Conservation (phyloP, 2,329 filamentous ascomycete species). For the Fusarium sp. region DNA sequence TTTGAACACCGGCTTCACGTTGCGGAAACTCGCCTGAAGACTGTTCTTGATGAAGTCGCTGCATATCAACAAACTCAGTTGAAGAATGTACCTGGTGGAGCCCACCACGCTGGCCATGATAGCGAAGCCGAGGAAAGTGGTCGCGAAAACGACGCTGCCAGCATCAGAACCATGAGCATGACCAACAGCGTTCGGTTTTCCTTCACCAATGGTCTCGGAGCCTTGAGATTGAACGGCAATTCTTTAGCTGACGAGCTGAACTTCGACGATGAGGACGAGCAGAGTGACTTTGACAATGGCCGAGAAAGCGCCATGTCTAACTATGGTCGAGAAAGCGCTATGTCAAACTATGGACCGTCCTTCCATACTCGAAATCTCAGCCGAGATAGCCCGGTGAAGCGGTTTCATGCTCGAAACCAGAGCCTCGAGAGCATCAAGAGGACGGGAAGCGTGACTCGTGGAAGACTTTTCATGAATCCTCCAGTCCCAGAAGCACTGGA, state of each 20-base stretch:
- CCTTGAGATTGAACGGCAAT: slow-evolving; percentile 71
- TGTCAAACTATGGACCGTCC: slow-evolving; percentile 61
- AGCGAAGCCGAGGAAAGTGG: slow-evolving; percentile 71
- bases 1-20: slow-evolving; percentile 89
- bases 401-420: slow-evolving; percentile 65
- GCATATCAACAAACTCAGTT: slow-evolving; percentile 70
- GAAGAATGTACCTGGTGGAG: slow-evolving; percentile 52
- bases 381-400: slow-evolving; percentile 65
- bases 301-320: slow-evolving; percentile 70
- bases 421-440: slow-evolving; percentile 70
- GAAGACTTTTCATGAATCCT: slow-evolving; percentile 65
- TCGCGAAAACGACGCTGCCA: slow-evolving; percentile 77
- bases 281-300: slow-evolving; percentile 75
- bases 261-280: slow-evolving; percentile 82
- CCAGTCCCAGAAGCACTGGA: slow-evolving; percentile 68
- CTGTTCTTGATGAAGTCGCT: slow-evolving; percentile 87
- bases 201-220: slow-evolving; percentile 68
- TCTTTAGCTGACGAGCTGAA: slow-evolving; percentile 93
- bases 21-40: slow-evolving; percentile 87
- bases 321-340: slow-evolving; percentile 71
- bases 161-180: slow-evolving; percentile 78
- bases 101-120: slow-evolving; percentile 55
- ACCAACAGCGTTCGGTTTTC: slow-evolving; percentile 81
- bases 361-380: slow-evolving; percentile 67
- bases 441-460: slow-evolving; percentile 65